Evolutionary conservation across 148 eudicot species (phyloP), one percentile per base, ranked within the genome.

Genomic region (Vaccinium macrocarpon): DNA sequence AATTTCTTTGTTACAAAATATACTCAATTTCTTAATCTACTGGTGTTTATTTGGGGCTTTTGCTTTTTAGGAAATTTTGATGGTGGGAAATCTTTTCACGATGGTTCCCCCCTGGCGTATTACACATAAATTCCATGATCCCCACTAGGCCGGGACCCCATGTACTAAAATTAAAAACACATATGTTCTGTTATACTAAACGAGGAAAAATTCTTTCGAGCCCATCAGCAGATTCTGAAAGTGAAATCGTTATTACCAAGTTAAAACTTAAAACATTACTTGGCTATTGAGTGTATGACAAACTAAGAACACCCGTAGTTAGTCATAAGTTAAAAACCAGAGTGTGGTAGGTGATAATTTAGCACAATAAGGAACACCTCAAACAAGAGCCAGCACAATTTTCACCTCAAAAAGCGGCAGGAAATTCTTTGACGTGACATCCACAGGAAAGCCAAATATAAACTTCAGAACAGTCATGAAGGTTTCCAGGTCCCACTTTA

Each of bases 331-430:
- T 3, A 8, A 23, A 38, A 64, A 81, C 70, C 6, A 78, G 16
- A 6, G 8, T 19, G 38, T 27, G 29, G 42, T 12, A 49, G 25
- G 62, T 15, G 23, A 84, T 61, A 59, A 66, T 32, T 8, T 48
- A 50, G 51, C 79, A 79, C 48, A 18, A 32, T 57, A 23, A 14
- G 52, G 13, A 74, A 53, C 49, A 82, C 68, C 32, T 66, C 68
- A 74, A 49, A 85, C 18, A 18, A 38, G 66, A 71, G 38, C 53
- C 51, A 50, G 6, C 4, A 35, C 50, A 66, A 23, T 29, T 64
- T 72, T 86, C 88, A 96, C 99, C 92, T 91, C 92, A 79, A 86
- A 86, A 23, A 94, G 85, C 73, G 90, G 84, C 81, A 93, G 81
- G 81, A 91, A 93, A 79, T 82, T 92, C 76, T 81, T 76, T 6